phyloP scores from a whole-genome alignment of 179 eudicot species.

The Beta macrorhiza region DNA sequence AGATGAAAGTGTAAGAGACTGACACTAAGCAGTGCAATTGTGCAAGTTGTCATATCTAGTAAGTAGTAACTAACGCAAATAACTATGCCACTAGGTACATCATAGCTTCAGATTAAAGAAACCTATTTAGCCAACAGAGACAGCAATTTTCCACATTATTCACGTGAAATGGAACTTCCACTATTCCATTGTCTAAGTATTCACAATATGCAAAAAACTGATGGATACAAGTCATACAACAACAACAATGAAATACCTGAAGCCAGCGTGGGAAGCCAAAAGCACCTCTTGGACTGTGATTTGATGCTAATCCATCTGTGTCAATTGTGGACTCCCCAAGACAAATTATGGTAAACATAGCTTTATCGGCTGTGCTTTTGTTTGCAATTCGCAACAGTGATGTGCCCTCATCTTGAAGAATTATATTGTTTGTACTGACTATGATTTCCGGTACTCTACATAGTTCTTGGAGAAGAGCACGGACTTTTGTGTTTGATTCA shows the following conservation, averaged over 20 bases:
- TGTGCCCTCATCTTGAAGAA: constrained; percentile 77
- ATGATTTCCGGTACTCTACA: constrained; percentile 75
- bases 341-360: constrained; percentile 65
- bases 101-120: not conserved
- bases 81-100: not conserved
- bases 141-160: too few relatives aligned
- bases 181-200: not conserved
- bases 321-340: constrained; percentile 71
- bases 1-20: not conserved
- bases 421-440: constrained; percentile 86
- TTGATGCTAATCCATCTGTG: constrained; percentile 62
- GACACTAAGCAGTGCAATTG: not conserved
- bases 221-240: too few relatives aligned
- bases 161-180: too few relatives aligned
- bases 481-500: constrained; percentile 57
- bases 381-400: constrained; percentile 81
- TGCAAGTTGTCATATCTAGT: not conserved
- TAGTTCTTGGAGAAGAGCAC: constrained; percentile 47
- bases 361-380: constrained; percentile 56
- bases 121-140: not conserved
- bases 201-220: not conserved
- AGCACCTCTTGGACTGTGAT: constrained; percentile 78
- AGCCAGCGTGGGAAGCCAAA: constrained; percentile 97
- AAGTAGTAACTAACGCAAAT: not conserved
- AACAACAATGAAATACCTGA: constrained; percentile 52